These are phyloP conservation scores for Aspergillus pseudonomiae DNA, from an alignment of 2,329 filamentous ascomycete genomes.

Conservation along the genomic window DNA sequence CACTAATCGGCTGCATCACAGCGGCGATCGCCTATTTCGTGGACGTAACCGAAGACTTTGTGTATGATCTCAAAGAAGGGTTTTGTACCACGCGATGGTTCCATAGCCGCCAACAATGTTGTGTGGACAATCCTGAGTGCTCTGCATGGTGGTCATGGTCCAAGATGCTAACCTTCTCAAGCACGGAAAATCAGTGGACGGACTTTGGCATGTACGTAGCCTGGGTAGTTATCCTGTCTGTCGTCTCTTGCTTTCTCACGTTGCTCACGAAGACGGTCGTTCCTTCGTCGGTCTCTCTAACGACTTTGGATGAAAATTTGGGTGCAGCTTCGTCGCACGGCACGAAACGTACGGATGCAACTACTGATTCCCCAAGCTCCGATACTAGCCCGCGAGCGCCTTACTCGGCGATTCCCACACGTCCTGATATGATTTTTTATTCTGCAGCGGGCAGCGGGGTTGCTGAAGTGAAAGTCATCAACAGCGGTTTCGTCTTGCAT, in stretches of 20 bases:
- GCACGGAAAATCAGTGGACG: constrained; percentile 59
- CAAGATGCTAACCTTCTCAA: constrained; percentile 60
- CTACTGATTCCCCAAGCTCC: constrained; percentile 47
- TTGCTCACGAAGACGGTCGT: constrained; percentile 92
- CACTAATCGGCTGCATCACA: constrained; percentile 82
- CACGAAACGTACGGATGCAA: constrained; percentile 48
- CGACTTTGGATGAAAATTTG: constrained; percentile 90
- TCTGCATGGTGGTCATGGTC: constrained; percentile 67
- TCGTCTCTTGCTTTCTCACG: constrained; percentile 76
- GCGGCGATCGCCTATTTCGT: constrained; percentile 86
- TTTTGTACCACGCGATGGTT: constrained; percentile 78
- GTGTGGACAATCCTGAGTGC: constrained; percentile 58
- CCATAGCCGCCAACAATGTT: constrained; percentile 70
- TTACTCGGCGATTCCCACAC: constrained; percentile 33
- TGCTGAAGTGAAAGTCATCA: constrained; percentile 93
- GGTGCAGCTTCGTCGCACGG: constrained; percentile 63
- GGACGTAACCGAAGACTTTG: constrained; percentile 78
- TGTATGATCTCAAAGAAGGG: constrained; percentile 91
- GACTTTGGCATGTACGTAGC: constrained; percentile 77
- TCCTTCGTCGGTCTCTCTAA: constrained; percentile 81
- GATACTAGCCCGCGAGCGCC: constrained; percentile 44
- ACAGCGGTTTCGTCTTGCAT: constrained; percentile 97
- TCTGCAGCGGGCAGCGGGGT: constrained; percentile 95
- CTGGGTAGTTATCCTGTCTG: constrained; percentile 70
- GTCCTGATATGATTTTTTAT: constrained; percentile 86